phyloP scores from a whole-genome alignment of 768 basidiomycete species.

The Astraeus odoratus region DNA sequence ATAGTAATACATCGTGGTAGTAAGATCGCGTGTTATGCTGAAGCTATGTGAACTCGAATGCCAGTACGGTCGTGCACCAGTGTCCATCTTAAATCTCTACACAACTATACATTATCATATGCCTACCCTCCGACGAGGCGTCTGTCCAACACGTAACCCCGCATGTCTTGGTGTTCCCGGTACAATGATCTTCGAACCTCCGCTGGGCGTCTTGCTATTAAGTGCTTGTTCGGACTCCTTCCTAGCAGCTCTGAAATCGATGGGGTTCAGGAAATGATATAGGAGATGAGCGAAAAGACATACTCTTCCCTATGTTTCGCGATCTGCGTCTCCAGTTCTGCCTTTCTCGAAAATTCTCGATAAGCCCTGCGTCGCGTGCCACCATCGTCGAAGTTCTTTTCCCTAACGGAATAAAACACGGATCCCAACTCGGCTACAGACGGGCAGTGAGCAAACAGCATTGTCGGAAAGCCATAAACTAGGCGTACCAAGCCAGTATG shows the following conservation, averaged over 20 bases:
- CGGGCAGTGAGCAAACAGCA: conserved; percentile 5
- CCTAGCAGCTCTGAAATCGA: conserved; percentile 45
- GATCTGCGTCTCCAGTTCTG: conserved; percentile 90
- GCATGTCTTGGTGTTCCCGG: conserved; percentile 76
- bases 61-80: too few relatives aligned
- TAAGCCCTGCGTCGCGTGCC: conserved; percentile 73
- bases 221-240: conserved; percentile 55
- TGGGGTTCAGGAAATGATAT: conserved; percentile 4
- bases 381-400: conserved; percentile 93
- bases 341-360: conserved; percentile 85
- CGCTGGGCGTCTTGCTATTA: conserved; percentile 45
- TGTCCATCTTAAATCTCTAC: conserved; percentile 2
- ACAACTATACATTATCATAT: conserved; percentile 35
- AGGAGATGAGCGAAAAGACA: conserved; percentile 6
- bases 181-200: conserved; percentile 62
- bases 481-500: conserved; percentile 85
- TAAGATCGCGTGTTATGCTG: not conserved
- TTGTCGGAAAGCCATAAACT: not conserved
- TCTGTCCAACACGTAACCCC: conserved; percentile 63
- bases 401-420: conserved; percentile 95
- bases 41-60: too few relatives aligned
- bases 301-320: conserved; percentile 72
- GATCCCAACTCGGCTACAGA: conserved; percentile 82
- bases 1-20: too few relatives aligned
- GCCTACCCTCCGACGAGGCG: conserved; percentile 67